Evolutionary conservation across 2,329 filamentous ascomycete genomes (phyloP).

Genomic region (Rhynchosporium graminicola): DNA sequence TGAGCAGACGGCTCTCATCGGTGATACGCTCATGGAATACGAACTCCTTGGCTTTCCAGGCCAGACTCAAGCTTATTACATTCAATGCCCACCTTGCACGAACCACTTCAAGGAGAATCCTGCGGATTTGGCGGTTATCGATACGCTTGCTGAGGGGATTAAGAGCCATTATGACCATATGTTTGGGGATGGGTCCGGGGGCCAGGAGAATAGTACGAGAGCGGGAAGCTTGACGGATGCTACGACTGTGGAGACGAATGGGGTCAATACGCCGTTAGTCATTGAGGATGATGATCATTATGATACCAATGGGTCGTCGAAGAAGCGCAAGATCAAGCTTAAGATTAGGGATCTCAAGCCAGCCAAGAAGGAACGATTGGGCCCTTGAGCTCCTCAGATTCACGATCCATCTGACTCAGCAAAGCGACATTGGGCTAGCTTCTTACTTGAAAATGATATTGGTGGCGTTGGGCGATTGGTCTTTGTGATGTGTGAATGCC

Average conservation of each 20-base stretch:
- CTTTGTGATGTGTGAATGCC: neutral
- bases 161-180: slow-evolving; percentile 28
- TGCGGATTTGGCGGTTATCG: slow-evolving; percentile 36
- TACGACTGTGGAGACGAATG: slow-evolving; percentile 39
- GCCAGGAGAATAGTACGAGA: slow-evolving; percentile 22
- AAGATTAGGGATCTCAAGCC: slow-evolving; percentile 4
- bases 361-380: slow-evolving; percentile 16
- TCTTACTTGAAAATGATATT: neutral
- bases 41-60: slow-evolving; percentile 50
- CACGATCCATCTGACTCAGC: neutral
- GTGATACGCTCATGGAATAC: slow-evolving; percentile 53
- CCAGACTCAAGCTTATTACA: slow-evolving; percentile 50
- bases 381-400: neutral
- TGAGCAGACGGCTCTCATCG: slow-evolving; percentile 50
- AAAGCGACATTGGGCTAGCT: too few relatives aligned
- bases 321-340: slow-evolving; percentile 26
- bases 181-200: slow-evolving; percentile 19
- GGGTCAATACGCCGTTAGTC: slow-evolving; percentile 34
- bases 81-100: slow-evolving; percentile 51
- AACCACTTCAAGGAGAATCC: slow-evolving; percentile 41
- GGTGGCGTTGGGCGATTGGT: neutral
- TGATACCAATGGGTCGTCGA: slow-evolving; percentile 11
- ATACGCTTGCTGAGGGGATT: slow-evolving; percentile 37
- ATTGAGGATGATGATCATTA: slow-evolving; percentile 27
- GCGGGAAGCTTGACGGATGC: slow-evolving; percentile 39